Conservation (phyloP, 2,329 filamentous ascomycete genomes). For the Trematosphaeria pertusa region DNA sequence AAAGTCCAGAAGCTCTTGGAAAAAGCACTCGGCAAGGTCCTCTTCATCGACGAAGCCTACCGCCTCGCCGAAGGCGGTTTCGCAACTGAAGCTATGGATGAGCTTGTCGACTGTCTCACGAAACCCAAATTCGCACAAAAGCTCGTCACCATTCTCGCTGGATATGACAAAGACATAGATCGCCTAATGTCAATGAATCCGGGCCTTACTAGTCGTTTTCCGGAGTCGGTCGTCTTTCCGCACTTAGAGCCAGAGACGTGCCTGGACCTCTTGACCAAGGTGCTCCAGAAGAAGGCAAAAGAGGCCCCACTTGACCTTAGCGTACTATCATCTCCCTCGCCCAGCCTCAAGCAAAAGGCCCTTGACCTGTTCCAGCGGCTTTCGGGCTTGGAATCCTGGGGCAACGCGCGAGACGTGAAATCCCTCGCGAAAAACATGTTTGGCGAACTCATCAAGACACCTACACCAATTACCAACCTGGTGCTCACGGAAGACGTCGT, state of each 20-base stretch:
- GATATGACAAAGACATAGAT: slow-evolving; percentile 73
- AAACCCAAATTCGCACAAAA: slow-evolving; percentile 65
- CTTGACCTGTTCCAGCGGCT: slow-evolving; percentile 51
- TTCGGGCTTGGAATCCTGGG: slow-evolving; percentile 60
- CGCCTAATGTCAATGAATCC: slow-evolving; percentile 66
- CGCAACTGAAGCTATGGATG: slow-evolving; percentile 62
- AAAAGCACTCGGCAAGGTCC: slow-evolving; percentile 67
- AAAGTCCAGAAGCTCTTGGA: slow-evolving; percentile 69
- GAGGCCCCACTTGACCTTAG: slow-evolving; percentile 38
- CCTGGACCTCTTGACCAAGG: slow-evolving; percentile 47
- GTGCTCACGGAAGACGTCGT: slow-evolving; percentile 33
- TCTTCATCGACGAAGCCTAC: slow-evolving; percentile 78
- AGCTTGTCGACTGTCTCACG: slow-evolving; percentile 60
- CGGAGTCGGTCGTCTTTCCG: slow-evolving; percentile 65
- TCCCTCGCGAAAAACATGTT: slow-evolving; percentile 62
- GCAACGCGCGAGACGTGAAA: slow-evolving; percentile 68
- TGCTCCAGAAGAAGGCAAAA: slow-evolving; percentile 46
- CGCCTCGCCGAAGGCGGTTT: slow-evolving; percentile 65
- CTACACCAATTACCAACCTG: slow-evolving; percentile 21
- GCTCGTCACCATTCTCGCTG: slow-evolving; percentile 72
- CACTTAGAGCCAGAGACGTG: slow-evolving; percentile 41
- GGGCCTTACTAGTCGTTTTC: slow-evolving; percentile 70
- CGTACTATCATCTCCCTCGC: slow-evolving; percentile 28
- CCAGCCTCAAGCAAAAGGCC: slow-evolving; percentile 22
- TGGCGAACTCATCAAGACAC: slow-evolving; percentile 32